These are phyloP conservation scores for Eurotiales sp. DNA, from an alignment of 2,329 filamentous ascomycete genomes.

Conservation along the genomic window DNA sequence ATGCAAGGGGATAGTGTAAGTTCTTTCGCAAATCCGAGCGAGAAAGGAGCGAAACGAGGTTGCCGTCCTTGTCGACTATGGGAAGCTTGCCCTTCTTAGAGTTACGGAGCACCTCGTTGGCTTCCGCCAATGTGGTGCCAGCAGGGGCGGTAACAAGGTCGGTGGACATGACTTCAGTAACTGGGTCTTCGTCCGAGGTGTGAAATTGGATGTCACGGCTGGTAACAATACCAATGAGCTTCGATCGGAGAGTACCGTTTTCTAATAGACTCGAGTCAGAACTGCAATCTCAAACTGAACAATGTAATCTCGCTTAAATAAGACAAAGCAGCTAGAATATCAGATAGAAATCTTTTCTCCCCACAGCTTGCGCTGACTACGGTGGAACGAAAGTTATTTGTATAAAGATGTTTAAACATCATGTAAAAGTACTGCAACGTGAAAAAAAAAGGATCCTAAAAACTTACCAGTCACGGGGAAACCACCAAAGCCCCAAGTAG, in stretches of 20 bases:
- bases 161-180: constrained; percentile 91
- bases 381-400: constrained; percentile 99
- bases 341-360: constrained; percentile 61
- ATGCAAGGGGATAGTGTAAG: constrained; percentile 91
- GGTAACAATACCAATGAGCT: constrained; percentile 94
- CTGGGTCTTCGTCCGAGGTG: constrained; percentile 64
- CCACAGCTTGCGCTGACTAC: constrained; percentile 81
- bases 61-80: constrained; percentile 77
- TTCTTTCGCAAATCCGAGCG: constrained; percentile 98
- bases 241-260: constrained; percentile 86
- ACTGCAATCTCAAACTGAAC: not conserved
- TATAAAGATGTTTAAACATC: constrained; percentile 52
- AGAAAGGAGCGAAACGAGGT: constrained; percentile 87
- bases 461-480: constrained; percentile 96
- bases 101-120: constrained; percentile 86
- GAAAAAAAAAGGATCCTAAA: constrained; percentile 17
- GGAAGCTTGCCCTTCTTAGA: constrained; percentile 99
- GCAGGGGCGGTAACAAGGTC: constrained; percentile 83
- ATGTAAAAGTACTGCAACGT: not conserved
- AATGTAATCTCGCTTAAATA: constrained; percentile 2
- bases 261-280: constrained; percentile 54
- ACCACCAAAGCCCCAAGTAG: constrained; percentile 97
- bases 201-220: constrained; percentile 98
- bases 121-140: constrained; percentile 79
- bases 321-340: constrained; percentile 25